Evolutionary conservation across 1,284 basidiomycete genomes (phyloP).

Genomic region (Sparassis latifolia): DNA sequence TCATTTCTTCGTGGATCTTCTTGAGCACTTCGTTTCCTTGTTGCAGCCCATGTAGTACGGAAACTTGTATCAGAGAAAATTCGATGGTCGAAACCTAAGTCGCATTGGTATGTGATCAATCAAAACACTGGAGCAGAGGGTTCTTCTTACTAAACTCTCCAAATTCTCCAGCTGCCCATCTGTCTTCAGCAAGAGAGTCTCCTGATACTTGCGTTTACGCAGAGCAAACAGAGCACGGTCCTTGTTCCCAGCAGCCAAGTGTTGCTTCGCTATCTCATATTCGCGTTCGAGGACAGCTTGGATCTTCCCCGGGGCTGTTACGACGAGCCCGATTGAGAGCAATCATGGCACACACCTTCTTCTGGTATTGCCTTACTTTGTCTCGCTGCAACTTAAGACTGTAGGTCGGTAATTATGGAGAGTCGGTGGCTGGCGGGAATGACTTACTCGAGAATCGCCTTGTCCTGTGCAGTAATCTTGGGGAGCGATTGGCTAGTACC

Average conservation of each 20-base stretch:
- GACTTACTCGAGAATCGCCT: constrained; percentile 84
- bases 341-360: constrained; percentile 52
- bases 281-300: constrained; percentile 85
- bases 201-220: constrained; percentile 89
- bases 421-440: constrained; percentile 24
- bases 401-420: constrained; percentile 12
- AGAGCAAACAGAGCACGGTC: constrained; percentile 84
- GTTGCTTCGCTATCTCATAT: constrained; percentile 81
- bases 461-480: constrained; percentile 90
- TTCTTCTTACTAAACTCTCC: constrained; percentile 74
- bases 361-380: constrained; percentile 93
- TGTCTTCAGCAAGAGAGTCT: constrained; percentile 81
- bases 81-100: constrained; percentile 89
- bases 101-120: not conserved
- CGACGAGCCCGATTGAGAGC: not conserved
- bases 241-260: constrained; percentile 79
- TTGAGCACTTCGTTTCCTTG: constrained; percentile 92
- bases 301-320: constrained; percentile 48
- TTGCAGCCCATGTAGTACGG: constrained; percentile 87
- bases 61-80: constrained; percentile 91
- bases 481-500: constrained; percentile 73
- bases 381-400: constrained; percentile 95
- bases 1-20: constrained; percentile 92
- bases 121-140: not conserved
- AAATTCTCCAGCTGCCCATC: constrained; percentile 87